Conservation (phyloP, 2,329 filamentous ascomycete species). For the Colletotrichum noveboracense region DNA sequence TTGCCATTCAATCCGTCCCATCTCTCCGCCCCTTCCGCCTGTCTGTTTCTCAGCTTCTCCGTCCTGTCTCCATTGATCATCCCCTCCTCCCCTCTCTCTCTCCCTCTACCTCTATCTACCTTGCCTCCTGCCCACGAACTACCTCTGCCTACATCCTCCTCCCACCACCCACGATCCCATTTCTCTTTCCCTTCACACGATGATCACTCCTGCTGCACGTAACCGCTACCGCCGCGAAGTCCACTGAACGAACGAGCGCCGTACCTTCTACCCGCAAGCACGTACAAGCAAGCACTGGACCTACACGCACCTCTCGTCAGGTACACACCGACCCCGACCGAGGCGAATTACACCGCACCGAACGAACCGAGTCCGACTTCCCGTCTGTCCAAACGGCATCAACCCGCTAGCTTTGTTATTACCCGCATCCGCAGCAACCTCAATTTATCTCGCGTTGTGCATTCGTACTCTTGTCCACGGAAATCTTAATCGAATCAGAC, state of each 20-base stretch:
- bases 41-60: background rate
- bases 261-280: background rate
- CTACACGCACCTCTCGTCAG: background rate
- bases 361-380: background rate
- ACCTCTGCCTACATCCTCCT: background rate
- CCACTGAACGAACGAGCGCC: constrained; percentile 1
- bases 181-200: background rate
- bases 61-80: constrained; percentile 11
- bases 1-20: constrained; percentile 13
- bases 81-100: background rate
- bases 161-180: background rate
- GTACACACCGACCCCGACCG: background rate
- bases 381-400: background rate
- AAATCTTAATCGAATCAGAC: background rate
- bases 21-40: constrained; percentile 17
- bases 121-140: background rate
- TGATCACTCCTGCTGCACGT: constrained; percentile 4
- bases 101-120: background rate
- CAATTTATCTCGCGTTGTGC: background rate
- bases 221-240: constrained; percentile 11
- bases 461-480: background rate
- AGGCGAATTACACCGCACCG: background rate
- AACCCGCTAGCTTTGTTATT: background rate
- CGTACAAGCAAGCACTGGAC: background rate
- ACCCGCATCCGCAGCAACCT: background rate